Base-by-base conservation (phyloP, 805 yeast species). In the Candida qinlingensis region DNA sequence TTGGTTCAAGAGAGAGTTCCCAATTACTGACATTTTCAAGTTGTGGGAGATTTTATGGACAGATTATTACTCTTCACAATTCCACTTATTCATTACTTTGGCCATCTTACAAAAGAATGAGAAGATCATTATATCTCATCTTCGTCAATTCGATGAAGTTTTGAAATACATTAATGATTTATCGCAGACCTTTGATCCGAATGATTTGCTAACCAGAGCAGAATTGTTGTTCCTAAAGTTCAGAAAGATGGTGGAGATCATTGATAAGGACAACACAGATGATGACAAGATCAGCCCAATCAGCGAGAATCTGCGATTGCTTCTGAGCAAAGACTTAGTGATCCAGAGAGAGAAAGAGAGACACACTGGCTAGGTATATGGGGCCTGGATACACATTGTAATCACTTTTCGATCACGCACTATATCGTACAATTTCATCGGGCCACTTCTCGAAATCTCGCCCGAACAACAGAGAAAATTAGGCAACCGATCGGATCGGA, bases 11-110 rank as follows among this genome's bases (percentile, higher is more conserved):
- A 79, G 99, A 44, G 99, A 94, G 61, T 84, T 94, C 54, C 77
- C 75, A 29, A 87, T 92, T 77, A 79, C 78, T 42, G 87, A 87
- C 47, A 86, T 88, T 1, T 69, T 86, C 61, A 71, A 77, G 30
- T 72, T 92, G n/a, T 92, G 98, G 98, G 99, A 92, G 61, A 81
- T 86, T 4, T 71, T 94, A 42, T 88, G 94, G 83, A 92, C 98
- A 0, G 92, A 92, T 67, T 85, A 70, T 59, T 82, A 87, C 60
- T 79, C 92, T 0, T 82, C 94, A 6, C 97, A 94, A 64, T 91
- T 85, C 64, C 95, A 90, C 57, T 67, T 94, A 36, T 90, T 94
- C 61, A 76, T 94, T 58, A 92, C 96, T 19, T 70, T 92, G 55
- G 94, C 96, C 0, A 83, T 94, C n/a, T 72, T 94, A 42, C 95